phyloP scores from a whole-genome alignment of 1,139 yeast genomes.

The Blastobotrys persicus region DNA sequence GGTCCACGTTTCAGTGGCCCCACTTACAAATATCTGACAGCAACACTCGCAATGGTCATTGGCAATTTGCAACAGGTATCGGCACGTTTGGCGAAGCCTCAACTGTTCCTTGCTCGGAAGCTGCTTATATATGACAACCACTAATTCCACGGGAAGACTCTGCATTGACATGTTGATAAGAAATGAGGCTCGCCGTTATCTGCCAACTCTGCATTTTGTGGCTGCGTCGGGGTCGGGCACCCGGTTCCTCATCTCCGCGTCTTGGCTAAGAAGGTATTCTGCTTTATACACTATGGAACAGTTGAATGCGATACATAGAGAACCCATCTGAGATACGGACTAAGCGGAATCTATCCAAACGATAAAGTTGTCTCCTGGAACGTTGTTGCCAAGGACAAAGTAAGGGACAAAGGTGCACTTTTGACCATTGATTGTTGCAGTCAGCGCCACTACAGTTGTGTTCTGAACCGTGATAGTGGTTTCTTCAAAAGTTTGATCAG shows the following conservation, averaged over 20 bases:
- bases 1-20: neutral
- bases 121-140: neutral
- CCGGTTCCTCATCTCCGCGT: no score
- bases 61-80: neutral
- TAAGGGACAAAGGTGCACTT: slow-evolving; percentile 13
- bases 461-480: slow-evolving; percentile 3
- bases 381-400: slow-evolving; percentile 10
- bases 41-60: neutral
- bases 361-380: slow-evolving; percentile 13
- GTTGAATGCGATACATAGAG: no score
- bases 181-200: no score
- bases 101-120: neutral
- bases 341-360: slow-evolving; percentile 3
- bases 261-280: no score
- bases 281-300: no score
- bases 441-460: slow-evolving; percentile 12
- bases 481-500: slow-evolving; percentile 5
- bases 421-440: slow-evolving; percentile 5
- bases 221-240: no score
- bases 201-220: no score
- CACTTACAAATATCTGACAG: neutral
- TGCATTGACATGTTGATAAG: neutral
- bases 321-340: neutral
- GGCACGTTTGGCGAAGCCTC: neutral
- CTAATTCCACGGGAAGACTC: neutral